Base-by-base conservation (phyloP, 495 filamentous ascomycete genomes). In the Tetracladium marchalianum region DNA sequence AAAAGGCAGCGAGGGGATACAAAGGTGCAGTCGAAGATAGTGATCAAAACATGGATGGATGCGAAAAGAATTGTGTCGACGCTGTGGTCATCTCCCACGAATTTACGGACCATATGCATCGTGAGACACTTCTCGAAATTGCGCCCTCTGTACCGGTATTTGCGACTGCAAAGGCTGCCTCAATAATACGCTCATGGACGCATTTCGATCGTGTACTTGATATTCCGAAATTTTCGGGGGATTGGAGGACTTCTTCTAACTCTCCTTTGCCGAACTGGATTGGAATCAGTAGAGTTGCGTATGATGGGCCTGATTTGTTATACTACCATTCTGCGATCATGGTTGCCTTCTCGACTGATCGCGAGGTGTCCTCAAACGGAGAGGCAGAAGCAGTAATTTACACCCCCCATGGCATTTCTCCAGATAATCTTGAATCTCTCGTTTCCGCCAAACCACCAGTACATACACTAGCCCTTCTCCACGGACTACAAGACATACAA, bases 31-130 rank as follows among this genome's bases (percentile, higher is more conserved):
- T 3, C 15, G 8, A 48, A 39, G 13, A 35, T 8, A 19, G 54
- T 38, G 11, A 56, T 48, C 13, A 11, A 46, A 36, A 40, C 4
- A 51, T n/a, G 35, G 43, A 17, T 47, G 52, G 5, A 50, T 31
- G 32, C 41, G 46, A 24, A 24, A 18, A 47, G 35, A 52, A 41
- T 16, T 44, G 36, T 10, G 66, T 78, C 33, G 75, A 78, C 53
- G 62, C 55, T 7, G 69, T 77, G 0, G 57, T 63, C 35, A 62
- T 77, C 27, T 65, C 57, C 22, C 73, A 78, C 52, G 75, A 80
- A 54, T 78, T 78, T 43, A 76, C 73, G 7, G 73, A 78, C 55
- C 76, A 78, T 57, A 77, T 72, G 53, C 74, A 78, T 47, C 59
- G 67, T 44, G 57, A 64, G 7, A 79, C 75, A 19, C 63, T 78